phyloP scores from a whole-genome alignment of 73 alveolate genomes.

The Stentor coeruleus region DNA sequence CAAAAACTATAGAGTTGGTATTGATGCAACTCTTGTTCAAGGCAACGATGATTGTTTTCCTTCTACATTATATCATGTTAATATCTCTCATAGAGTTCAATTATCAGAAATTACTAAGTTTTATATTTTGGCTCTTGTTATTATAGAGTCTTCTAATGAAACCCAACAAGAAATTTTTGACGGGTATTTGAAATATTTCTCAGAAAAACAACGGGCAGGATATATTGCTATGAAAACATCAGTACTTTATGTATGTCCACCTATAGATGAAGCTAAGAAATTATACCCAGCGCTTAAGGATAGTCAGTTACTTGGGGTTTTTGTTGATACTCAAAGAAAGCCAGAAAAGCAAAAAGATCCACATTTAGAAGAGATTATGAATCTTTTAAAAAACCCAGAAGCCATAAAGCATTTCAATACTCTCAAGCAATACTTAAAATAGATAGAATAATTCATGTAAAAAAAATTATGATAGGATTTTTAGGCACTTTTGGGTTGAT shows the following conservation, averaged over 20 bases:
- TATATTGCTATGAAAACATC: conserved; percentile 23
- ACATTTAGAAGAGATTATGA: background rate
- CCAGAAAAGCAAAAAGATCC: conserved; percentile 10
- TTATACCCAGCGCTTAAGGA: conserved; percentile 3
- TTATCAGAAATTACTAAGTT: conserved; percentile 5
- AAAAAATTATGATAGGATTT: too few relatives aligned
- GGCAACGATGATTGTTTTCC: conserved; percentile 24
- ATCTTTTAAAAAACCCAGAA: conserved; percentile 1
- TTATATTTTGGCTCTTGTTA: conserved; percentile 12
- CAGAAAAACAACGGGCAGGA: conserved; percentile 24
- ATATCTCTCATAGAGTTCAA: conserved; percentile 28
- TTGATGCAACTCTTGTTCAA: conserved; percentile 36
- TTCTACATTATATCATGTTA: conserved; percentile 6
- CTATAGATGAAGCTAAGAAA: background rate
- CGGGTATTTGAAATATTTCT: conserved; percentile 16
- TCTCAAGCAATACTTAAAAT: background rate
- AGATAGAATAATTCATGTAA: too few relatives aligned
- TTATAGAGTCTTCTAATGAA: conserved; percentile 13
- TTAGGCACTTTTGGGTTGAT: too few relatives aligned
- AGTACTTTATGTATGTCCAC: conserved; percentile 24
- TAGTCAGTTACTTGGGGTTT: conserved; percentile 1
- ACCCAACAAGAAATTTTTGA: conserved; percentile 23
- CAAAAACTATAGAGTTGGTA: conserved; percentile 38
- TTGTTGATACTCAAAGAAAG: background rate
- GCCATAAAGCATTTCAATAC: background rate